Conservation (phyloP, 2,329 filamentous ascomycete species). For the Colletotrichum euphorbiae region DNA sequence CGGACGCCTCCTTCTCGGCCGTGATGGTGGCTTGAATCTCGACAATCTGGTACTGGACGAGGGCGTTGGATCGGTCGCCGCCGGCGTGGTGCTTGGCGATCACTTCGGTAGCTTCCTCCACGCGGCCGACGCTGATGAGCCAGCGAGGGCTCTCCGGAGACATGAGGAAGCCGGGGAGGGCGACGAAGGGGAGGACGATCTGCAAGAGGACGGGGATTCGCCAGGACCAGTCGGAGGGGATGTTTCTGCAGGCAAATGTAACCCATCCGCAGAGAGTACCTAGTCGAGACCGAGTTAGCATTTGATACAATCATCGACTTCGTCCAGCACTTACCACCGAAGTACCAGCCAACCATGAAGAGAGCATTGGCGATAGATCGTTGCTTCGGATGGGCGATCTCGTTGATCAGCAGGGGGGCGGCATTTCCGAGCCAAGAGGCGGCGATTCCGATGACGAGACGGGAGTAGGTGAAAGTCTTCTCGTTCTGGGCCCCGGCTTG, state of each 20-base stretch:
- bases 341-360: conserved; percentile 23
- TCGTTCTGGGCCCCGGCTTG: conserved; percentile 43
- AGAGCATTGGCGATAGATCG: conserved; percentile 33
- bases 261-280: conserved; percentile 52
- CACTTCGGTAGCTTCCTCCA: conserved; percentile 50
- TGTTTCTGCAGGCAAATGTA: conserved; percentile 29
- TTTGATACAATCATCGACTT: neutral
- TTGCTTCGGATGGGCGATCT: conserved; percentile 50
- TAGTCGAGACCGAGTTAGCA: conserved; percentile 44
- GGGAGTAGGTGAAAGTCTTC: conserved; percentile 48
- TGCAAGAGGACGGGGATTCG: conserved; percentile 52
- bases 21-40: conserved; percentile 43
- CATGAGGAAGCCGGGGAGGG: conserved; percentile 45
- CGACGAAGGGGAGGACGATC: conserved; percentile 54
- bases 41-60: conserved; percentile 48
- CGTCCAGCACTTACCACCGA: conserved; percentile 37
- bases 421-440: conserved; percentile 44
- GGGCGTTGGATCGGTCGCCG: conserved; percentile 52
- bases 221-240: conserved; percentile 30
- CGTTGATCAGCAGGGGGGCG: conserved; percentile 50
- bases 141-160: conserved; percentile 48
- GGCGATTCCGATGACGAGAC: conserved; percentile 51
- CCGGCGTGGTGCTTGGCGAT: conserved; percentile 56
- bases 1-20: conserved; percentile 39
- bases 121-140: conserved; percentile 45